Percentiles rank a stretch among this genome's conserved stretches.
These are phyloP conservation scores for Coemansia interrupta DNA, from an alignment of 192 early-diverging fungal genomes.

Conservation along the genomic window DNA sequence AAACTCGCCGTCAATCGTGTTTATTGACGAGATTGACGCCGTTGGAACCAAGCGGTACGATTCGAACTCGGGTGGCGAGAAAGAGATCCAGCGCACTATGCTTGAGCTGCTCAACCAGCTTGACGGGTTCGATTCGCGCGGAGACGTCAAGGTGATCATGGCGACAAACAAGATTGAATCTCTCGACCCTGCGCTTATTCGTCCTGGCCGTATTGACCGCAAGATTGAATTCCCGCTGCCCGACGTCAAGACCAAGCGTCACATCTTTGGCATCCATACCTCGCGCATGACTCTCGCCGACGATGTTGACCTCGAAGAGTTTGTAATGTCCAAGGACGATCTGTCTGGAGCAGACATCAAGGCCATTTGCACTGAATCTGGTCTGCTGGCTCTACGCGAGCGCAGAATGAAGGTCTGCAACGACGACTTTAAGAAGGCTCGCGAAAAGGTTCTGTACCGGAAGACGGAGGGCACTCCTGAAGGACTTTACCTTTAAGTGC, in stretches of 20 bases:
- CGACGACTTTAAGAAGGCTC: conserved; percentile 96
- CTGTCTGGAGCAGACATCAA: conserved; percentile 98
- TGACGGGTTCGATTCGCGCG: conserved; percentile 93
- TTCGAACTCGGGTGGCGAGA: conserved; percentile 89
- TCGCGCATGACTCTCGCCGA: conserved; percentile 90
- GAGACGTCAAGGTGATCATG: conserved; percentile 99
- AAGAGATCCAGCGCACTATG: conserved; percentile 97
- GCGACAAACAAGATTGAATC: conserved; percentile 97
- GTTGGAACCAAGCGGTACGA: conserved; percentile 97
- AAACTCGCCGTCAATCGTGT: conserved; percentile 95
- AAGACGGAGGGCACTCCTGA: conserved; percentile 99
- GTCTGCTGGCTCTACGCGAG: conserved; percentile 93
- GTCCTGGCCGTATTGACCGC: conserved; percentile 95
- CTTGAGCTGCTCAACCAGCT: conserved; percentile 96
- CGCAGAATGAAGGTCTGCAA: conserved; percentile 97
- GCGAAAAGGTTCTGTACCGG: conserved; percentile 97
- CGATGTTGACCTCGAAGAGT: conserved; percentile 97
- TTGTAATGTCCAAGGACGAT: conserved; percentile 99
- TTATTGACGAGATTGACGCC: conserved; percentile 99
- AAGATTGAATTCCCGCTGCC: conserved; percentile 99
- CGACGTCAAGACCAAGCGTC: conserved; percentile 94
- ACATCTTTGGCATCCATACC: conserved; percentile 95
- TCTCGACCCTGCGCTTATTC: conserved; percentile 94
- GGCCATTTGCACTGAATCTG: conserved; percentile 99
- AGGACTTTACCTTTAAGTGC: conserved; percentile 76